phyloP scores from a whole-genome alignment of 2,329 filamentous ascomycete genomes.

The Akanthomyces uredinophilus region DNA sequence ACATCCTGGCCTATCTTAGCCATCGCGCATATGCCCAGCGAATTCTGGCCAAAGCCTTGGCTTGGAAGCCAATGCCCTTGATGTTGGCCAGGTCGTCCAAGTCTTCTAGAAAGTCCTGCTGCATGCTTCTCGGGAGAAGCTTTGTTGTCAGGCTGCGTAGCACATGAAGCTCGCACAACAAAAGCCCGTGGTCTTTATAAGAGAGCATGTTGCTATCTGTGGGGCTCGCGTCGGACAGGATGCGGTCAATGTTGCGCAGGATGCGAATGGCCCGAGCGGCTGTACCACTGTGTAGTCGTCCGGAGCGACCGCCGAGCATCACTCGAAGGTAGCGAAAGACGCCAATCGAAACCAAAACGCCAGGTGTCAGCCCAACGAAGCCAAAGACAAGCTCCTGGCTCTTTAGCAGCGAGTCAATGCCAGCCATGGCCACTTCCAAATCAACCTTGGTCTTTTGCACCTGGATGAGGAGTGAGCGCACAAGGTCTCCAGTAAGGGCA shows the following conservation, averaged over 20 bases:
- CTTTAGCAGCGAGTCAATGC: slow-evolving; percentile 89
- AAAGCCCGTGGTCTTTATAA: slow-evolving; percentile 87
- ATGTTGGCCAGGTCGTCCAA: slow-evolving; percentile 80
- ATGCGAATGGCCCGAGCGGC: slow-evolving; percentile 70
- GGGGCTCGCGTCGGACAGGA: slow-evolving; percentile 63
- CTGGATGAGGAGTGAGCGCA: slow-evolving; percentile 88
- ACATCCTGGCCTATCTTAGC: slow-evolving; percentile 38
- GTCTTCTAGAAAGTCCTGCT: slow-evolving; percentile 84
- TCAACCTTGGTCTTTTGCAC: slow-evolving; percentile 99
- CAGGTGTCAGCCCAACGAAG: slow-evolving; percentile 91
- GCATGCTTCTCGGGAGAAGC: slow-evolving; percentile 68
- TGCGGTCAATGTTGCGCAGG: slow-evolving; percentile 82
- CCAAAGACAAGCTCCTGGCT: slow-evolving; percentile 97
- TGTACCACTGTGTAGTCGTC: slow-evolving; percentile 58
- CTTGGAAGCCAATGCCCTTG: slow-evolving; percentile 71
- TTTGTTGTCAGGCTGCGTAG: slow-evolving; percentile 57
- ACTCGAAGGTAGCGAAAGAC: slow-evolving; percentile 65
- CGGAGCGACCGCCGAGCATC: slow-evolving; percentile 64
- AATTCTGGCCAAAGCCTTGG: slow-evolving; percentile 74
- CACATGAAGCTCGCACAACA: slow-evolving; percentile 85
- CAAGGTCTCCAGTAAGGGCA: slow-evolving; percentile 77
- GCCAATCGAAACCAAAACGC: slow-evolving; percentile 80
- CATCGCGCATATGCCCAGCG: slow-evolving; percentile 86
- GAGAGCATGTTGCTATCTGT: slow-evolving; percentile 70
- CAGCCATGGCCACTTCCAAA: slow-evolving; percentile 90